These are phyloP conservation scores for Xylaria flabelliformis DNA, from an alignment of 495 filamentous ascomycete genomes.

Conservation along the genomic window DNA sequence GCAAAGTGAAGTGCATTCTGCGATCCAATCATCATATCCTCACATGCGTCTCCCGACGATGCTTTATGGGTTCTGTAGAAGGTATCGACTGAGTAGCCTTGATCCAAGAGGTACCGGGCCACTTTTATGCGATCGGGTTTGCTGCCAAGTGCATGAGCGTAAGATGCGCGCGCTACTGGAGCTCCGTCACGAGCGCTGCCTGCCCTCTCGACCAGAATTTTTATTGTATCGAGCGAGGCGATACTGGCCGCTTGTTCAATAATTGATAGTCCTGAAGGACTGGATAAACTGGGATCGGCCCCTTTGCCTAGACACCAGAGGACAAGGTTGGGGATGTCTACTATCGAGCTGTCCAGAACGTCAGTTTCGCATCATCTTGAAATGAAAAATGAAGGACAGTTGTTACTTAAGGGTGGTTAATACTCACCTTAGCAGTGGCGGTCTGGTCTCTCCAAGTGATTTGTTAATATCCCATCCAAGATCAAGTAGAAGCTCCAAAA, in stretches of 20 bases:
- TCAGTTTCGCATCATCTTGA: background rate
- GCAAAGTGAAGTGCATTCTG: background rate
- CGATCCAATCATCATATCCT: background rate
- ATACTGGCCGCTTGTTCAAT: background rate
- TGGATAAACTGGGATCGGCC: background rate
- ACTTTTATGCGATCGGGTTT: background rate
- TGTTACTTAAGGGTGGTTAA: no score
- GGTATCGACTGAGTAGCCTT: background rate
- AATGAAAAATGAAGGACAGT: background rate
- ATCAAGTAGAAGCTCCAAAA: background rate
- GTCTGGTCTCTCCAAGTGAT: background rate
- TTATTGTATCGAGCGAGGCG: background rate
- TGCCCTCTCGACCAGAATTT: background rate
- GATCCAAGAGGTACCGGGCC: background rate
- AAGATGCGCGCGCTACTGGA: background rate
- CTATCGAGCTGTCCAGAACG: background rate
- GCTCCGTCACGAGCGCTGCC: background rate
- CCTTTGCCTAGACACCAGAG: conserved; percentile 1
- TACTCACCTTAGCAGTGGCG: background rate
- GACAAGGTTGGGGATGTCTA: background rate
- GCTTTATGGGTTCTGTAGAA: background rate
- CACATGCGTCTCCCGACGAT: background rate
- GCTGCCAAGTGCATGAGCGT: background rate
- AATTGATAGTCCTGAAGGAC: background rate
- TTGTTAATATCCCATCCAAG: background rate